phyloP scores from a whole-genome alignment of 75 land plant species.

The Adiantum capillusveneris region DNA sequence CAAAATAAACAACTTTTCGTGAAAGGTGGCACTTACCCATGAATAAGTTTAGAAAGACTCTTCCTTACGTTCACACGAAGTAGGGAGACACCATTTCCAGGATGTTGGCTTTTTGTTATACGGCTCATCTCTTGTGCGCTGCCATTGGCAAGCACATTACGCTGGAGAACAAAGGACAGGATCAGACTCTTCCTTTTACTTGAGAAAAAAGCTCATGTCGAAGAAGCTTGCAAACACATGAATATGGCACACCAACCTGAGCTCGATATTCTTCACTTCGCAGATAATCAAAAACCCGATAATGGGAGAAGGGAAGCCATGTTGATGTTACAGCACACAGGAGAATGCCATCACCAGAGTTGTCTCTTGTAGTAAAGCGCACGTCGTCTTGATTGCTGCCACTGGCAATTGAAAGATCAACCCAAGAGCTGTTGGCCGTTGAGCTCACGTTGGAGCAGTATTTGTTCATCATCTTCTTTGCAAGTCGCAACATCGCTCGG shows the following conservation, averaged over 20 bases:
- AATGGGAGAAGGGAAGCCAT: slow-evolving; percentile 1
- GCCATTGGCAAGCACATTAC: slow-evolving; percentile 77
- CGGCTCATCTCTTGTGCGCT: slow-evolving; percentile 77
- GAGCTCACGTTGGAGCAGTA: slow-evolving; percentile 14
- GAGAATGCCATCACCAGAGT: slow-evolving; percentile 6
- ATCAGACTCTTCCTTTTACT: too few relatives aligned
- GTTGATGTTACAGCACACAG: slow-evolving; percentile 10
- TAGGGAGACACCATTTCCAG: slow-evolving; percentile 72
- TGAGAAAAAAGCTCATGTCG: background rate
- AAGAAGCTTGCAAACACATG: background rate
- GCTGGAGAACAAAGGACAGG: slow-evolving; percentile 8
- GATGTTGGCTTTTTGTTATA: slow-evolving; percentile 71
- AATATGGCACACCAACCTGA: too few relatives aligned
- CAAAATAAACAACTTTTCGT: too few relatives aligned
- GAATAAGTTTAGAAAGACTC: too few relatives aligned
- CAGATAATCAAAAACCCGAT: slow-evolving; percentile 10
- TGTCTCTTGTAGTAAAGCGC: slow-evolving; percentile 1
- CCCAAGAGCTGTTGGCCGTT: slow-evolving; percentile 48
- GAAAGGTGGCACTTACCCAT: too few relatives aligned
- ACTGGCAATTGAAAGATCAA: slow-evolving; percentile 26
- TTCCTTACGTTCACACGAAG: slow-evolving; percentile 51
- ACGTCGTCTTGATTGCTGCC: slow-evolving; percentile 1
- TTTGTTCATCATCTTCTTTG: slow-evolving; percentile 11
- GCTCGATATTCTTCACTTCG: slow-evolving; percentile 1
- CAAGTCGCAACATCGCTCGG: slow-evolving; percentile 8